Conservation (phyloP, 441 rosid species). For the Brassica hybrid region DNA sequence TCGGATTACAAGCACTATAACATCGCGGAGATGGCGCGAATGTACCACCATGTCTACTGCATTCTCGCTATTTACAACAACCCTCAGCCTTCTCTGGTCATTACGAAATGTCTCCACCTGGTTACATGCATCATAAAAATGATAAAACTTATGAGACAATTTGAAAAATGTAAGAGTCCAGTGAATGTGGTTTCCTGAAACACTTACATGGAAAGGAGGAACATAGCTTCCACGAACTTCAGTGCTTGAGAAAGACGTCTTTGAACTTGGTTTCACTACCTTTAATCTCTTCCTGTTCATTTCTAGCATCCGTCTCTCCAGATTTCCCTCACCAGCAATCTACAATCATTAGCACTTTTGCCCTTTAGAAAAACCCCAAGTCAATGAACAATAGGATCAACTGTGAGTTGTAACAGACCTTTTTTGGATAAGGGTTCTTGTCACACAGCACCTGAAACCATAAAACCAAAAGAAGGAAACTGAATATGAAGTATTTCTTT, state of each 20-base stretch:
- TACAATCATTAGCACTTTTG: constrained; percentile 43
- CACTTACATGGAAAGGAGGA: constrained; percentile 96
- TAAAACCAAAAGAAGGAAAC: constrained; percentile 21
- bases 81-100: constrained; percentile 80
- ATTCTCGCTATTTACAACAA: constrained; percentile 88
- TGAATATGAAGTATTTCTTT: neutral
- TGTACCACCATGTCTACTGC: constrained; percentile 86
- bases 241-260: constrained; percentile 84
- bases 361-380: constrained; percentile 2
- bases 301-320: constrained; percentile 93
- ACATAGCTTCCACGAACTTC: constrained; percentile 94
- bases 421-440: constrained; percentile 81
- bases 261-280: constrained; percentile 94
- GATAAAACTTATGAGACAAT: neutral
- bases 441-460: constrained; percentile 77
- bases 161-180: neutral
- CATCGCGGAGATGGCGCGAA: constrained; percentile 81
- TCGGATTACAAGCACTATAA: constrained; percentile 80
- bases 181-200: constrained; percentile 18
- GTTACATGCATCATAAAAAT: constrained; percentile 31
- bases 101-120: constrained; percentile 90
- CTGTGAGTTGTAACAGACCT: constrained; percentile 53
- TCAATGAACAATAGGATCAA: constrained; percentile 12
- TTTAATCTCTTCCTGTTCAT: constrained; percentile 85
- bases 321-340: constrained; percentile 78